Conservation (phyloP, 2,329 filamentous ascomycete species). For the Colletotrichum sp. region DNA sequence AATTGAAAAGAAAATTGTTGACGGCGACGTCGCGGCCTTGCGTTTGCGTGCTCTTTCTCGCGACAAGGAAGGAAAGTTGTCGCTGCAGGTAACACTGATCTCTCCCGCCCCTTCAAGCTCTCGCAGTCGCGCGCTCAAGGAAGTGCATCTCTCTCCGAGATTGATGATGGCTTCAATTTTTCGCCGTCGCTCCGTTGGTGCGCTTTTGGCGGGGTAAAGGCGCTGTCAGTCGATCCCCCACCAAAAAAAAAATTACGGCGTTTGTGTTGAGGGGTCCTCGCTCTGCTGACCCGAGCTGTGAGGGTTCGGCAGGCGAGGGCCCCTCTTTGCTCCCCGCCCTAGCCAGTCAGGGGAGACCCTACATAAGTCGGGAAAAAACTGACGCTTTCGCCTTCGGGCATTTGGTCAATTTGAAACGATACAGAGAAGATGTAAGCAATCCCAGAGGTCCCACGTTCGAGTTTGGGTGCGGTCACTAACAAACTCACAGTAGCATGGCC, state of each 20-base stretch:
- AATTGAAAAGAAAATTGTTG: neutral
- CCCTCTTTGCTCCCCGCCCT: neutral
- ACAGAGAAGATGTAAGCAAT: conserved; percentile 17
- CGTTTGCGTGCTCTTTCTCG: neutral
- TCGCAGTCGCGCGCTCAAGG: neutral
- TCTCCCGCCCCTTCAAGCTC: neutral
- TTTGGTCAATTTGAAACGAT: conserved; percentile 32
- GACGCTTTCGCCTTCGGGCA: conserved; percentile 27
- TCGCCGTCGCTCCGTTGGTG: neutral
- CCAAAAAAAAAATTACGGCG: neutral
- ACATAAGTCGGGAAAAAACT: neutral
- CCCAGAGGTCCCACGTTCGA: neutral
- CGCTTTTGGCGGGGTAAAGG: neutral
- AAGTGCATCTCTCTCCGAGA: neutral
- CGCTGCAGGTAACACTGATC: neutral
- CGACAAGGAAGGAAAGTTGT: neutral
- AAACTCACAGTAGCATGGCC: conserved; percentile 69
- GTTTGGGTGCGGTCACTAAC: neutral
- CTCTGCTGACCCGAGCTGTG: neutral
- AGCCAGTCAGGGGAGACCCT: neutral
- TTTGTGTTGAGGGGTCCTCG: neutral
- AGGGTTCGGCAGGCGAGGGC: neutral
- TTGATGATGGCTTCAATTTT: neutral
- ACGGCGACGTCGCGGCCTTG: neutral
- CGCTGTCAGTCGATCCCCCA: neutral